phyloP scores from a whole-genome alignment of 83 land plant species.

The Diphasiastrum complanatum region DNA sequence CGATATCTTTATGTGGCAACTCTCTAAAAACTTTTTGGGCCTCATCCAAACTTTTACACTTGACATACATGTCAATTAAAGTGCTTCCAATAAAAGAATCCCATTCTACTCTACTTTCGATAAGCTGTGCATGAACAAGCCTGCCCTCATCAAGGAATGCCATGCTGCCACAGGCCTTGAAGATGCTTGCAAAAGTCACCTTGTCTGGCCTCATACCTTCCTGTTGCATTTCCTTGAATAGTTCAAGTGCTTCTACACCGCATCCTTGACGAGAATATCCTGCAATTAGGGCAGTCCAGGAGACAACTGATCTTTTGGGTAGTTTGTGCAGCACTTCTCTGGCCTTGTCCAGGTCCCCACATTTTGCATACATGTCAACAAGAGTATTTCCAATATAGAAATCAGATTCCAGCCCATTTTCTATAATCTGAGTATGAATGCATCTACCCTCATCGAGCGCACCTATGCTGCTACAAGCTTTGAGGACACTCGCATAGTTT shows the following conservation, averaged over 20 bases:
- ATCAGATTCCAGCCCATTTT: no score
- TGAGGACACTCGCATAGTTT: no score
- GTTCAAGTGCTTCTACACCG: background rate
- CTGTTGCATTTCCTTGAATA: background rate
- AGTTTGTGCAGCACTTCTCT: no score
- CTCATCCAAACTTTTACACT: background rate
- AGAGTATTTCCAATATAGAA: no score
- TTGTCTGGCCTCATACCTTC: background rate
- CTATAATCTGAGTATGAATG: no score
- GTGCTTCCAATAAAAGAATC: background rate
- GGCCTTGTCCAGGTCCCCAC: no score
- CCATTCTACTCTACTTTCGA: background rate
- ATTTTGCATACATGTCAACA: no score
- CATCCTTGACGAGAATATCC: background rate
- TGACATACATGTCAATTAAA: background rate
- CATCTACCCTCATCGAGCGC: no score
- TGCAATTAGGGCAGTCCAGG: background rate
- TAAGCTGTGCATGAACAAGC: background rate
- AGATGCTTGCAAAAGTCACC: background rate
- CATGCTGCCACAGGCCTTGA: background rate
- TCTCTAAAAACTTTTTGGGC: background rate
- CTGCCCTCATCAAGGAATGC: background rate
- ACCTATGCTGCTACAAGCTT: no score
- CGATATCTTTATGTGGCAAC: background rate
- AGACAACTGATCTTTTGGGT: no score